Percentiles rank a stretch among this genome's conserved stretches.
Conservation (phyloP, 805 yeast genomes). For the Ascoidea tarda region DNA sequence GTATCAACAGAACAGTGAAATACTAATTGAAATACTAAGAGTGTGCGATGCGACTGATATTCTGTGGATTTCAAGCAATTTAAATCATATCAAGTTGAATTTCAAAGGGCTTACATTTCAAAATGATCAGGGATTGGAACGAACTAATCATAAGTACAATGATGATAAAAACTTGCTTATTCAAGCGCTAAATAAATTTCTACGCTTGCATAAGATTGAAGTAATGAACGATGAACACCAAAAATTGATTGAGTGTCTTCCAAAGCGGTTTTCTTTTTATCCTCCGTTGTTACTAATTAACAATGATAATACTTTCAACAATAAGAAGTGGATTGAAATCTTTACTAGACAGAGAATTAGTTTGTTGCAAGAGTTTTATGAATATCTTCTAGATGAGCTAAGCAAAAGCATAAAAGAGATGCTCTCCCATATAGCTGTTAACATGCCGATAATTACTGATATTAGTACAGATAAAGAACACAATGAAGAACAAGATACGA, state of each 20-base stretch:
- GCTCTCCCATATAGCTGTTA: slow-evolving; percentile 53
- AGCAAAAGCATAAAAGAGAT: slow-evolving; percentile 9
- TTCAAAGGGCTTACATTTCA: not conserved
- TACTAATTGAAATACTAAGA: not conserved
- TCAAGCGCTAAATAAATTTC: not conserved
- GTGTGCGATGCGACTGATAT: too few relatives aligned
- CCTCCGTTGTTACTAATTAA: slow-evolving; percentile 54
- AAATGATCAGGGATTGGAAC: not conserved
- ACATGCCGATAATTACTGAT: slow-evolving; percentile 40
- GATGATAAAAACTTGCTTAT: too few relatives aligned
- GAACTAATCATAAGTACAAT: too few relatives aligned
- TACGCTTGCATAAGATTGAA: not conserved
- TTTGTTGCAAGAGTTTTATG: slow-evolving; percentile 11
- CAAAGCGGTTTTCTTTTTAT: slow-evolving; percentile 47
- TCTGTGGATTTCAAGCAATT: too few relatives aligned
- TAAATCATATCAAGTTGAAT: too few relatives aligned
- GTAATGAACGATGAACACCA: not conserved
- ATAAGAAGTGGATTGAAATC: slow-evolving; percentile 19
- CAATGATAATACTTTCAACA: slow-evolving; percentile 31
- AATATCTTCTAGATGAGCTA: slow-evolving; percentile 11
- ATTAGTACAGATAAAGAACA: not conserved
- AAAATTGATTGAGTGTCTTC: slow-evolving; percentile 14
- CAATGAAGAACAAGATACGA: slow-evolving; percentile 27
- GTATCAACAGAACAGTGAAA: not conserved
- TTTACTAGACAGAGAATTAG: slow-evolving; percentile 1